phyloP scores from a whole-genome alignment of 1,139 yeast genomes.

The Nadsonia commutata region DNA sequence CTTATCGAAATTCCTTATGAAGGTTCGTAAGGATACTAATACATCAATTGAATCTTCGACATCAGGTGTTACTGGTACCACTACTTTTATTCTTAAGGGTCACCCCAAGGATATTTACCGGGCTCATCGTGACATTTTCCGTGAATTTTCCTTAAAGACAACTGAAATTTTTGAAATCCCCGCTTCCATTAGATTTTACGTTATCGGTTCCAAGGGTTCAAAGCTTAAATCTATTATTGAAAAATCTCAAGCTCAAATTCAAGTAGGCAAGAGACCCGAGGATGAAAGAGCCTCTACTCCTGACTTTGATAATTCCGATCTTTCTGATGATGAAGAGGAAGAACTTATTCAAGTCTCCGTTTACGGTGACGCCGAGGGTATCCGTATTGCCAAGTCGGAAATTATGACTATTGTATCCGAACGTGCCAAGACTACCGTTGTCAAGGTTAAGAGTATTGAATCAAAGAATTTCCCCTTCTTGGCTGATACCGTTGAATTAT shows the following conservation, averaged over 20 bases:
- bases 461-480: conserved; percentile 22
- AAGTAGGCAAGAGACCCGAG: conserved; percentile 40
- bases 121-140: conserved; percentile 67
- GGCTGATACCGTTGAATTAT: conserved; percentile 9
- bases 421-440: conserved; percentile 29
- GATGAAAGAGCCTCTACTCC: conserved; percentile 15
- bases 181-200: conserved; percentile 57
- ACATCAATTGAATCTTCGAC: conserved; percentile 77
- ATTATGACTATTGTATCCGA: conserved; percentile 65
- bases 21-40: conserved; percentile 44
- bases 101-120: conserved; percentile 47
- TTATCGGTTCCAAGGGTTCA: conserved; percentile 84
- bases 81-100: conserved; percentile 81
- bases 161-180: conserved; percentile 53
- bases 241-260: conserved; percentile 57
- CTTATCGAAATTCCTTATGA: conserved; percentile 27
- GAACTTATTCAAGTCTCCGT: conserved; percentile 46
- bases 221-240: conserved; percentile 68
- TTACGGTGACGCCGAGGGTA: conserved; percentile 80
- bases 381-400: conserved; percentile 53
- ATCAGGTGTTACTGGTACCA: conserved; percentile 58
- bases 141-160: conserved; percentile 54
- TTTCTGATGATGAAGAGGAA: conserved; percentile 33
- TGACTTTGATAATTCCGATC: conserved; percentile 8
- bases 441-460: conserved; percentile 25